Evolutionary conservation across 2,329 filamentous ascomycete species (phyloP), one percentile per base, ranked within the genome.

Genomic region (Coniella vitis): DNA sequence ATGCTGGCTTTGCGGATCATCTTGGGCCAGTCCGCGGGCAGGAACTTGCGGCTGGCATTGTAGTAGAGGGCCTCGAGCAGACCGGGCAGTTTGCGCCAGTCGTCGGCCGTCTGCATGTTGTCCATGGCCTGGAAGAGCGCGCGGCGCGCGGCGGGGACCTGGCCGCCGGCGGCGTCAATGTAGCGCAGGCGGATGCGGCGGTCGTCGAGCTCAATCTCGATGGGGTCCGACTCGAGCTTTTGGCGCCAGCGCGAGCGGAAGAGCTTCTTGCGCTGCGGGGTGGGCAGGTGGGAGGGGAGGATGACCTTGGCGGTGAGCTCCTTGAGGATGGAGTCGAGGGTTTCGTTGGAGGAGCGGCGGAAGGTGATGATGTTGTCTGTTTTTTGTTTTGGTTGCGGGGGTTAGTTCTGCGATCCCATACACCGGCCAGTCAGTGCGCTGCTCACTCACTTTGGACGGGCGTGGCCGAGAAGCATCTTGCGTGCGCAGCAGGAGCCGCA

Each of bases 251-350:
- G 71, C 13, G 60, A 54, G 51, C 69, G 66, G 65, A 72, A 75
- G 56, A 86, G 64, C 51, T 76, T 69, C 56, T 74, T 69, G 57
- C 70, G 74, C 65, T 84, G 75, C 44, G 66, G 63, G 22, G 61
- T 49, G 19, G 73, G 69, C 22, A 87, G 75, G 60, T 81, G 76
- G 29, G 72, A 65, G n/a, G 81, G 81, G 37, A 86, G 65, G 61
- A 86, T 76, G 62, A 83, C 72, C 56, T 76, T 75, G 39, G 72
- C 65, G 55, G 81, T 78, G 60, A 85, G 72, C 19, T 58, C 63
- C 36, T 64, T 61, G 53, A 86, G 74, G 29, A 73, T 59, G 12
- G 62, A 50, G 61, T 83, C 74, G 52, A 86, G 72, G 48, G 78
- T 68, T 19, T 69, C 55, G 38, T 75, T 74, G 13, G 75, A 76